Evolutionary conservation across 139 green algal species (phyloP).

Genomic region (Chlorella ohadii): DNA sequence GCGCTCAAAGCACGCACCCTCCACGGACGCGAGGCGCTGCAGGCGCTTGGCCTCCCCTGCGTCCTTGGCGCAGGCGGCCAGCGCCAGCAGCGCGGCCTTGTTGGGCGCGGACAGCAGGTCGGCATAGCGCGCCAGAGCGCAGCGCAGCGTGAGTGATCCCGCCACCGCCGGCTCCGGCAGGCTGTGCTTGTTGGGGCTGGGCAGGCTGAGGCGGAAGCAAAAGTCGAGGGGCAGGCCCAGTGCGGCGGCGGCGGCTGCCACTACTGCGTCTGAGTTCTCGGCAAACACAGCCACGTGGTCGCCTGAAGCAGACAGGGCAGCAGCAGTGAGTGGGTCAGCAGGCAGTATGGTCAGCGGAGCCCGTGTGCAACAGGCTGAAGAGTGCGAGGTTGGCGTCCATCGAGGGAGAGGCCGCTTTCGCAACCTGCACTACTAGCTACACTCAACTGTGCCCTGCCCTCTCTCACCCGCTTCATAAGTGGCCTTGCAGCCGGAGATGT

Average conservation of each 20-base stretch:
- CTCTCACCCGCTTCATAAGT: constrained; percentile 31
- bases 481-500: constrained; percentile 58
- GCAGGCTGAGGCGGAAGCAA: constrained; percentile 40
- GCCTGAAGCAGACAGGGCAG: constrained; percentile 48
- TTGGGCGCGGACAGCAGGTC: constrained; percentile 83
- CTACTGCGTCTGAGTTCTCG: constrained; percentile 76
- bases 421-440: too few species aligned
- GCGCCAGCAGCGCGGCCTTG: constrained; percentile 76
- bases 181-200: constrained; percentile 38
- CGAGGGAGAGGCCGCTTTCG: too few species aligned
- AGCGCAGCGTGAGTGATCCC: constrained; percentile 71
- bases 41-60: constrained; percentile 67
- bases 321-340: not conserved
- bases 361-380: not conserved
- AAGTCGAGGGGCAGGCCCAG: constrained; percentile 58
- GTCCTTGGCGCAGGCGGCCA: constrained; percentile 77
- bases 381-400: too few species aligned
- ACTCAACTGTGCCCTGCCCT: too few species aligned
- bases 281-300: constrained; percentile 94
- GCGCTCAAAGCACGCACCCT: constrained; percentile 39
- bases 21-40: constrained; percentile 60
- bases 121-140: constrained; percentile 75
- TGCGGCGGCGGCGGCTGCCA: constrained; percentile 67
- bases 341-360: too few species aligned
- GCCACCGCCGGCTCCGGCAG: constrained; percentile 7